Percentiles rank a stretch among this genome's conserved stretches.
phyloP scores from a whole-genome alignment of 2,329 filamentous ascomycete species.

The Apiospora koreana region DNA sequence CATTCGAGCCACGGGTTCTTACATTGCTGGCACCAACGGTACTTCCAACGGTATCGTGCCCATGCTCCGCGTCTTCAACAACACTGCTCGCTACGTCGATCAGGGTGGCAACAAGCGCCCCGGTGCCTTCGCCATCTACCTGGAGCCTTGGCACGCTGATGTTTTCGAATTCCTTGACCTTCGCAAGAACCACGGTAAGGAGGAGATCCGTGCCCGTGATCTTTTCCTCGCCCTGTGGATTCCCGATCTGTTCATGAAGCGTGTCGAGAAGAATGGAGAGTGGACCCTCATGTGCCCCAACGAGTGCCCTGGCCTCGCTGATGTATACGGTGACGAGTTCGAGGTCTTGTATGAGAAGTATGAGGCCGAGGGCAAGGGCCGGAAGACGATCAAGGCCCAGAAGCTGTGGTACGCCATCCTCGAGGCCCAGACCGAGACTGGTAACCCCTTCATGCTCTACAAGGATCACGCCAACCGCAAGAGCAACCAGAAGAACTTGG shows the following conservation, averaged over 20 bases:
- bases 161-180: slow-evolving; percentile 97
- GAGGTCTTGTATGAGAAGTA: slow-evolving; percentile 93
- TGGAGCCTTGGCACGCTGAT: slow-evolving; percentile 98
- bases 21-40: slow-evolving; percentile 97
- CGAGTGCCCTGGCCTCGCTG: slow-evolving; percentile 90
- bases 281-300: slow-evolving; percentile 99
- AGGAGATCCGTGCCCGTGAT: slow-evolving; percentile 94
- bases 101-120: slow-evolving; percentile 99
- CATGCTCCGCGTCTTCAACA: slow-evolving; percentile 99
- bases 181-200: slow-evolving; percentile 99
- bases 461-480: slow-evolving; percentile 98
- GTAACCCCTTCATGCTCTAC: slow-evolving; percentile 99
- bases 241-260: slow-evolving; percentile 99
- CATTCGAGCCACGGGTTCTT: slow-evolving; percentile 95
- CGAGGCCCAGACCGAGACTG: slow-evolving; percentile 97
- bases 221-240: slow-evolving; percentile 99
- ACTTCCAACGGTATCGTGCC: slow-evolving; percentile 97
- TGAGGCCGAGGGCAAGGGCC: slow-evolving; percentile 83
- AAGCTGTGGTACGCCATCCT: slow-evolving; percentile 99
- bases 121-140: slow-evolving; percentile 96
- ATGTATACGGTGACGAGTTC: slow-evolving; percentile 97
- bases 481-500: slow-evolving; percentile 99
- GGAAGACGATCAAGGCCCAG: slow-evolving; percentile 91
- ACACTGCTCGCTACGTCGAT: slow-evolving; percentile 97
- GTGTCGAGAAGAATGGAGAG: slow-evolving; percentile 92